These are phyloP conservation scores for Dacryopinax spathularia DNA, from an alignment of 768 basidiomycete genomes.

Conservation along the genomic window DNA sequence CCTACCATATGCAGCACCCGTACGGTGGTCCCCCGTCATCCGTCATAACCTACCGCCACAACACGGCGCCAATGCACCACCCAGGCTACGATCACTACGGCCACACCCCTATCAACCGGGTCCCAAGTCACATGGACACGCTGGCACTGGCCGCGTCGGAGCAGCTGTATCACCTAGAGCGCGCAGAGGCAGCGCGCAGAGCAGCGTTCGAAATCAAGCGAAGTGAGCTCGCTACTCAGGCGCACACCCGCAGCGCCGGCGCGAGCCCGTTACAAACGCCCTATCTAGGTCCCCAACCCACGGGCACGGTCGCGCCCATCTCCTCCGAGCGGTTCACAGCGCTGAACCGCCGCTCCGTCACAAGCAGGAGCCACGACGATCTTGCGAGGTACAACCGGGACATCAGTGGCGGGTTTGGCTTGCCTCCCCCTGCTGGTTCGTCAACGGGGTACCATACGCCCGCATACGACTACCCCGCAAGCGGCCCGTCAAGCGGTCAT, in stretches of 20 bases:
- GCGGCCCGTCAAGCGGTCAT: background rate
- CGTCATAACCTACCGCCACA: constrained; percentile 34
- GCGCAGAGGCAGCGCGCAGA: constrained; percentile 63
- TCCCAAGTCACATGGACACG: constrained; percentile 28
- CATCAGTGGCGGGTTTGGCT: background rate
- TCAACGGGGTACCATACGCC: background rate
- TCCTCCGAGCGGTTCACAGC: background rate
- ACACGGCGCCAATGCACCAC: constrained; percentile 5
- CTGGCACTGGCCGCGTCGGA: constrained; percentile 56
- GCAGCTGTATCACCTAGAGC: constrained; percentile 79
- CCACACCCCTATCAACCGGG: constrained; percentile 7
- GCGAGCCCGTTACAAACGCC: constrained; percentile 22
- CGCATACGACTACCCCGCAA: background rate
- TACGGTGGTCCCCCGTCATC: constrained; percentile 32
- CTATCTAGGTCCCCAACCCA: constrained; percentile 7
- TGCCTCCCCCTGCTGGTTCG: background rate
- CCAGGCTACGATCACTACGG: background rate
- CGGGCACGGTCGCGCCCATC: constrained; percentile 1
- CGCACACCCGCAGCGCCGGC: constrained; percentile 27
- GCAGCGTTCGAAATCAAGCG: constrained; percentile 76
- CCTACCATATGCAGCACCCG: constrained; percentile 14
- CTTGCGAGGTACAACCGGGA: background rate
- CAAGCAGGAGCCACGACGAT: background rate
- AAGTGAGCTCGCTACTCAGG: constrained; percentile 36
- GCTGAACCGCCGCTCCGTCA: background rate